These are phyloP conservation scores for Umbelopsis sp. DNA, from an alignment of 192 early-diverging fungal genomes.

Conservation along the genomic window DNA sequence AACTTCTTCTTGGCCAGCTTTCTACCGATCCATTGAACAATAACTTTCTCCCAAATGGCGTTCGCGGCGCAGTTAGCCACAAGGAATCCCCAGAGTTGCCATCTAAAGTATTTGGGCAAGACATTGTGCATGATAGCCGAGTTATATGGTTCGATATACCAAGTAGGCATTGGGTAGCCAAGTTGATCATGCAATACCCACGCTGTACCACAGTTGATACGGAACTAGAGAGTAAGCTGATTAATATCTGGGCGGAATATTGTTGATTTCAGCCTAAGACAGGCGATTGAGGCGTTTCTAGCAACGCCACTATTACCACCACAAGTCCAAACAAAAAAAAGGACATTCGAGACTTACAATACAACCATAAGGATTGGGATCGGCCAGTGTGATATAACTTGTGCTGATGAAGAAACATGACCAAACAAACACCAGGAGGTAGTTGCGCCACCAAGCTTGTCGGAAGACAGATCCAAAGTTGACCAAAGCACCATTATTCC, in stretches of 20 bases:
- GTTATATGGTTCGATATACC: conserved; percentile 60
- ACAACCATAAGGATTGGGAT: conserved; percentile 55
- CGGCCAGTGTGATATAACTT: conserved; percentile 54
- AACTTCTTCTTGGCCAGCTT: conserved; percentile 35
- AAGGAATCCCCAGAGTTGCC: conserved; percentile 57
- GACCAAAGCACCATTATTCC: conserved; percentile 67
- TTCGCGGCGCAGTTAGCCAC: conserved; percentile 44
- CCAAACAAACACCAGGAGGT: conserved; percentile 58
- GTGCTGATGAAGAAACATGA: conserved; percentile 46
- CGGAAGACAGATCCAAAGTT: conserved; percentile 74
- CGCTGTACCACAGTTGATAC: conserved; percentile 70
- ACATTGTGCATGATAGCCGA: conserved; percentile 74
- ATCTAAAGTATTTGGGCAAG: conserved; percentile 62
- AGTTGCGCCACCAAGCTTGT: conserved; percentile 63
- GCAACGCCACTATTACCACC: too few relatives aligned
- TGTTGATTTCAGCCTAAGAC: too few relatives aligned
- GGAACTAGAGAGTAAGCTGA: conserved; percentile 54
- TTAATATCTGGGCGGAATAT: not conserved
- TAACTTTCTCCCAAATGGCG: conserved; percentile 50
- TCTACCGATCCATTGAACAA: conserved; percentile 55
- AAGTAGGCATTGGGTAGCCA: conserved; percentile 35
- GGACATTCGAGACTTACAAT: conserved; percentile 25
- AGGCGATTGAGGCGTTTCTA: too few relatives aligned
- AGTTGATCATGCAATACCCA: conserved; percentile 39
- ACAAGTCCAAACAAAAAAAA: not conserved